phyloP scores from a whole-genome alignment of 306 rosid genomes.

The Vigna trinervia region DNA sequence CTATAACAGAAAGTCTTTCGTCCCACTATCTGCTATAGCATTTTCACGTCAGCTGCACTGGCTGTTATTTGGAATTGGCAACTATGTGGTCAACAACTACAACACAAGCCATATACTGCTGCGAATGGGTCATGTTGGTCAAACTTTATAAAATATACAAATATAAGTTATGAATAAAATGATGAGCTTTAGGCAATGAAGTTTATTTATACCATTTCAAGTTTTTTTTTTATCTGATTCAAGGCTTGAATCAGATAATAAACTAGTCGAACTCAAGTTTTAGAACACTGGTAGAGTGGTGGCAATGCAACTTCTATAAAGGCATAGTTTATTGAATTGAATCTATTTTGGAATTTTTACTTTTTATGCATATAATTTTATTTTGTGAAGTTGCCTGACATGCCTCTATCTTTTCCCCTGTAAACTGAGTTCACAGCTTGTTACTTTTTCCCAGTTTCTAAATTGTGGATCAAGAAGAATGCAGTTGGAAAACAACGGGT shows the following conservation, averaged over 20 bases:
- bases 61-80: too few relatives aligned
- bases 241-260: too few relatives aligned
- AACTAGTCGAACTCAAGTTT: not conserved
- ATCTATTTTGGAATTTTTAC: constrained; percentile 21
- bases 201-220: too few relatives aligned
- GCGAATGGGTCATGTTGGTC: too few relatives aligned
- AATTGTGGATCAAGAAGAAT: constrained; percentile 76
- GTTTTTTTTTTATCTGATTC: too few relatives aligned
- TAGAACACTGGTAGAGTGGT: constrained; percentile 32
- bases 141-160: too few relatives aligned
- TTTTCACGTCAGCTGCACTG: too few relatives aligned
- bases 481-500: constrained; percentile 83
- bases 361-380: constrained; percentile 6
- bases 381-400: constrained; percentile 35
- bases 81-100: too few relatives aligned
- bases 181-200: too few relatives aligned
- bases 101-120: too few relatives aligned
- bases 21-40: not conserved
- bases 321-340: constrained; percentile 24
- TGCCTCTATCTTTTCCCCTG: constrained; percentile 10
- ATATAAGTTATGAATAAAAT: too few relatives aligned
- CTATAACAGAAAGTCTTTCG: too few relatives aligned
- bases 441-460: constrained; percentile 62
- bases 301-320: not conserved
- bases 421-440: constrained; percentile 17